phyloP scores from a whole-genome alignment of 805 yeast species.

The Tetrapisispora fleetii region DNA sequence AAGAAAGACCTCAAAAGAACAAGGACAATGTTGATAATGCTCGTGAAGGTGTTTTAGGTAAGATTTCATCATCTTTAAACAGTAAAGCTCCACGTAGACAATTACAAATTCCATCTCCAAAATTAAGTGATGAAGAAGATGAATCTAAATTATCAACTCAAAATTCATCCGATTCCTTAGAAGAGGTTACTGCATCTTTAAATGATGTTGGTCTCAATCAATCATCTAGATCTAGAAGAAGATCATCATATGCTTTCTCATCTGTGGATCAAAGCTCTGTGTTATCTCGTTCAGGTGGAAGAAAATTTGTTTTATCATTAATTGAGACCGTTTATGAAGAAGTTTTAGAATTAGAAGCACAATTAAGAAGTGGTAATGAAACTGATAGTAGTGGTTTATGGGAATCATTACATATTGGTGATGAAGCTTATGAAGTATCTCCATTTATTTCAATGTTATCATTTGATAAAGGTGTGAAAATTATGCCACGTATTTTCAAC shows the following conservation, averaged over 20 bases:
- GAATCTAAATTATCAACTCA: slow-evolving; percentile 21
- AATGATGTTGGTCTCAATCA: slow-evolving; percentile 23
- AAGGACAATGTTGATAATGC: slow-evolving; percentile 32
- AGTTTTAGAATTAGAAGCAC: slow-evolving; percentile 70
- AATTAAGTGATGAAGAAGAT: slow-evolving; percentile 36
- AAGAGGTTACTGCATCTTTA: slow-evolving; percentile 25
- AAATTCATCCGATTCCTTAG: slow-evolving; percentile 18
- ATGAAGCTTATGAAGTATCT: slow-evolving; percentile 46
- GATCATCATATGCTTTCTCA: slow-evolving; percentile 29
- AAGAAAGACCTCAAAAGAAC: slow-evolving; percentile 67
- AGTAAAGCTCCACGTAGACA: slow-evolving; percentile 85
- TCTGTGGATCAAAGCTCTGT: slow-evolving; percentile 29
- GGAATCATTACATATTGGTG: slow-evolving; percentile 69
- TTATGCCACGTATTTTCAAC: slow-evolving; percentile 80
- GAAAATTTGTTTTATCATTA: slow-evolving; percentile 49
- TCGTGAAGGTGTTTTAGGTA: slow-evolving; percentile 84
- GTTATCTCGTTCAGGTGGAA: slow-evolving; percentile 31
- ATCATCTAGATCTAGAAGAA: slow-evolving; percentile 25
- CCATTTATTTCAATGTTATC: slow-evolving; percentile 78
- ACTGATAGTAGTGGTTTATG: slow-evolving; percentile 48
- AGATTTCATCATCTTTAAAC: slow-evolving; percentile 68
- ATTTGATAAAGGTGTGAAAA: slow-evolving; percentile 79
- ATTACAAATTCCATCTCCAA: slow-evolving; percentile 43
- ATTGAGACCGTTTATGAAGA: slow-evolving; percentile 73
- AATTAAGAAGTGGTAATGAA: slow-evolving; percentile 46